Evolutionary conservation across 1,139 yeast species (phyloP).

Genomic region (Blastobotrys raffinosifermentans): DNA sequence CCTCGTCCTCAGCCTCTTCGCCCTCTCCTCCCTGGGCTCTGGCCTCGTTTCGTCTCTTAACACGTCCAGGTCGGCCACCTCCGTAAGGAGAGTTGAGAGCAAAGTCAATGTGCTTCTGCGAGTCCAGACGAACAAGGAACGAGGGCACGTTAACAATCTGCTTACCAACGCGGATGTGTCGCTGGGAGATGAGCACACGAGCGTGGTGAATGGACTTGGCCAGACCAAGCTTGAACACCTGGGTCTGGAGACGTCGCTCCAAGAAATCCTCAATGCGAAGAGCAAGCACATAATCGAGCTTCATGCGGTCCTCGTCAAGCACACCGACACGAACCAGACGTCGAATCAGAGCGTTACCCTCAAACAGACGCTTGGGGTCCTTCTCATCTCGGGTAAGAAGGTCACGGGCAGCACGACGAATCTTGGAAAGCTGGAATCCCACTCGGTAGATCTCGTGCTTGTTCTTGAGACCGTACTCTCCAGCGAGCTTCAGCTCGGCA

Average conservation of each 20-base stretch:
- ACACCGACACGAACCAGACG: slow-evolving; percentile 99
- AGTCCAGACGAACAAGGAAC: slow-evolving; percentile 99
- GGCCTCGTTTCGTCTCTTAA: slow-evolving; percentile 92
- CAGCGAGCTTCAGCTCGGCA: slow-evolving; percentile 97
- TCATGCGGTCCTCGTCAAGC: slow-evolving; percentile 98
- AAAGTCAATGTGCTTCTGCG: slow-evolving; percentile 99
- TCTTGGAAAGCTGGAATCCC: slow-evolving; percentile 97
- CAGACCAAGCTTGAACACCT: slow-evolving; percentile 99
- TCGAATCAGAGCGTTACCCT: slow-evolving; percentile 98
- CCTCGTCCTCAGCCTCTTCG: slow-evolving; percentile 54
- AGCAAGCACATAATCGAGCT: slow-evolving; percentile 99
- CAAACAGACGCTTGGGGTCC: slow-evolving; percentile 99
- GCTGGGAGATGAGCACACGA: slow-evolving; percentile 96
- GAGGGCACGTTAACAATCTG: slow-evolving; percentile 98
- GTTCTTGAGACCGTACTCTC: slow-evolving; percentile 99
- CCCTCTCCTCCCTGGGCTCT: slow-evolving; percentile 57
- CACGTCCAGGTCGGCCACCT: slow-evolving; percentile 99
- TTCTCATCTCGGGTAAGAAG: slow-evolving; percentile 99
- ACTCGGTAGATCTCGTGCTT: slow-evolving; percentile 99
- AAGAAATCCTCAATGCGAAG: slow-evolving; percentile 97
- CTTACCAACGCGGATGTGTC: slow-evolving; percentile 99
- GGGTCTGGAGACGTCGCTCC: slow-evolving; percentile 99
- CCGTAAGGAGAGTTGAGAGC: slow-evolving; percentile 99
- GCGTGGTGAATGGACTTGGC: slow-evolving; percentile 99
- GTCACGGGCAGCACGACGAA: slow-evolving; percentile 99